Percentiles rank a stretch among this genome's conserved stretches.
phyloP scores from a whole-genome alignment of 1,284 basidiomycete genomes.

The Ceratobasidium sp. region DNA sequence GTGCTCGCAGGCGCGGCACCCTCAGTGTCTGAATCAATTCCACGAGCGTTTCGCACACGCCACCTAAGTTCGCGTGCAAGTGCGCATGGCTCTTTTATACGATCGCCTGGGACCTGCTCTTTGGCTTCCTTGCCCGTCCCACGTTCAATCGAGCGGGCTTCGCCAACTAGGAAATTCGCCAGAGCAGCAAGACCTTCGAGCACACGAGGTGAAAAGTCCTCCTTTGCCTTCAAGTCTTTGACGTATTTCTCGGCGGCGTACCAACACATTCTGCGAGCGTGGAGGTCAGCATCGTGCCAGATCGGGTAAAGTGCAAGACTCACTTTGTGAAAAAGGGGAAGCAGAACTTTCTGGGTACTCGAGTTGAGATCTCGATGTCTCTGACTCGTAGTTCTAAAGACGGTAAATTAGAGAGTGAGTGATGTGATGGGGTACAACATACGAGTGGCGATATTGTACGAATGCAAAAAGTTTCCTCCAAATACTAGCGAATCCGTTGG shows the following conservation, averaged over 20 bases:
- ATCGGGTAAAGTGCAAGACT: constrained; percentile 44
- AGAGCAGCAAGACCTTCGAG: constrained; percentile 75
- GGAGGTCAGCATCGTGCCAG: not conserved
- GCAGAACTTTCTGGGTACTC: constrained; percentile 93
- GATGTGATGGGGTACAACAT: constrained; percentile 48
- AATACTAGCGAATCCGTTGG: constrained; percentile 93
- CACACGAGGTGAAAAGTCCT: constrained; percentile 67
- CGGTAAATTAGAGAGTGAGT: constrained; percentile 43
- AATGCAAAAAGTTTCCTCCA: constrained; percentile 96
- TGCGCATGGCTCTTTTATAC: constrained; percentile 77
- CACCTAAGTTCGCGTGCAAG: constrained; percentile 83
- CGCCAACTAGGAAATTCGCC: constrained; percentile 79
- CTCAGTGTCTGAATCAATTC: constrained; percentile 75
- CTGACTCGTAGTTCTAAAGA: constrained; percentile 79
- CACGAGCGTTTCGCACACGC: constrained; percentile 71
- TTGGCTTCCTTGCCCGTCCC: constrained; percentile 72
- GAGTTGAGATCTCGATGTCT: constrained; percentile 90
- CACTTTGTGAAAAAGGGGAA: constrained; percentile 88
- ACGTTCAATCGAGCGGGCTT: constrained; percentile 72
- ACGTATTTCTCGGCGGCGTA: constrained; percentile 83
- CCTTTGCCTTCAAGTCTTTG: constrained; percentile 70
- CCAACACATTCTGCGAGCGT: constrained; percentile 77
- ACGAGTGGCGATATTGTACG: constrained; percentile 78
- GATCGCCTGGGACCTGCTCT: constrained; percentile 81
- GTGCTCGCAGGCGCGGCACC: constrained; percentile 44